phyloP scores from a whole-genome alignment of 139 green algal species.

The Limnomonas spitsbergensis region DNA sequence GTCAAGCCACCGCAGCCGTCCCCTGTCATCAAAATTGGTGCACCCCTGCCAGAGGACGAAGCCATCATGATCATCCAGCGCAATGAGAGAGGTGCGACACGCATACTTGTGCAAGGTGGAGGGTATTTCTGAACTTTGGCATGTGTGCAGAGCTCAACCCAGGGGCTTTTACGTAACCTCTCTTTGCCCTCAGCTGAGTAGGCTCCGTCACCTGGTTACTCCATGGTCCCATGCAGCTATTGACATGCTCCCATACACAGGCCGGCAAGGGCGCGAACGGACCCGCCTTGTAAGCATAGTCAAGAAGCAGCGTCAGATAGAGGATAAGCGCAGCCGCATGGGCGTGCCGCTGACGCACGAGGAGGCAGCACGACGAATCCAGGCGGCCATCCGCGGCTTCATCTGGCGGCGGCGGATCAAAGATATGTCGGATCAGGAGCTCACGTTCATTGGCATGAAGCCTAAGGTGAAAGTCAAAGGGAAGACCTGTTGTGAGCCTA shows the following conservation, averaged over 20 bases:
- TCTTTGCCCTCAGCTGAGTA: too few relatives aligned
- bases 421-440: conserved; percentile 58
- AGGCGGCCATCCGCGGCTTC: conserved; percentile 63
- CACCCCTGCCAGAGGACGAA: conserved; percentile 57
- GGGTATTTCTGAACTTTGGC: neutral
- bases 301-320: conserved; percentile 59
- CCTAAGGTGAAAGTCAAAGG: conserved; percentile 36
- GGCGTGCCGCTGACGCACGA: conserved; percentile 57
- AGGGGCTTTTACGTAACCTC: too few relatives aligned
- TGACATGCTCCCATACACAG: too few relatives aligned
- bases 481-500: neutral
- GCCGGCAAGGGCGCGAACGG: conserved; percentile 53
- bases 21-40: conserved; percentile 38
- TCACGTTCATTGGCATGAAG: conserved; percentile 85
- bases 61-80: conserved; percentile 65
- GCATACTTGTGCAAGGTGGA: neutral
- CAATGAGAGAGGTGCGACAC: conserved; percentile 63
- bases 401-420: conserved; percentile 55
- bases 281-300: conserved; percentile 43
- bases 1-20: conserved; percentile 25
- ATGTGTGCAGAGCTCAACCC: too few relatives aligned
- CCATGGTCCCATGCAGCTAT: too few relatives aligned
- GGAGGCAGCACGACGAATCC: conserved; percentile 70
- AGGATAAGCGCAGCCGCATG: conserved; percentile 48
- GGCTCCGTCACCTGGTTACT: too few relatives aligned